Conservation (phyloP, 441 rosid species). For the Daphne laureola region DNA sequence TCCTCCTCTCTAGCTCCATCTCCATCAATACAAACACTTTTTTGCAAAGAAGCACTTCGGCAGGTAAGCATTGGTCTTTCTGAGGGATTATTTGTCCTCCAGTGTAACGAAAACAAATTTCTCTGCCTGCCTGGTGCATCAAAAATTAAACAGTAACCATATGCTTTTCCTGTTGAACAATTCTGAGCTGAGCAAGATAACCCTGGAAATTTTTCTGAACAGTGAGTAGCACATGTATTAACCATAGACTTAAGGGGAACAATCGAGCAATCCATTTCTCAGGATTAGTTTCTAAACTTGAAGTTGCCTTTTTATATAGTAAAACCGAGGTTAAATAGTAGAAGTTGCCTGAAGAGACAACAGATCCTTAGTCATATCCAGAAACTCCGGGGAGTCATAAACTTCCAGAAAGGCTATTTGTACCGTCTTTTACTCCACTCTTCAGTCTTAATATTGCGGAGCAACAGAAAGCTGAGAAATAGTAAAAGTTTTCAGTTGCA, state of each 20-base stretch:
- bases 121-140: constrained; percentile 9
- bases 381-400: neutral
- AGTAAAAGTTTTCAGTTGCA: too few species aligned
- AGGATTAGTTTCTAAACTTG: neutral
- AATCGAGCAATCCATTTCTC: constrained; percentile 36
- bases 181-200: constrained; percentile 13
- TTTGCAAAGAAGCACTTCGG: constrained; percentile 25
- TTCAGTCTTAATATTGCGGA: neutral
- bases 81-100: constrained; percentile 18
- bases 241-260: constrained; percentile 26
- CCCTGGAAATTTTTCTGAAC: constrained; percentile 21
- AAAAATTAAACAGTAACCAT: constrained; percentile 13
- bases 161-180: constrained; percentile 8
- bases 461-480: constrained; percentile 10
- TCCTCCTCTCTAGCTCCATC: constrained; percentile 35
- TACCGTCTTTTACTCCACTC: constrained; percentile 7
- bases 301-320: constrained; percentile 5
- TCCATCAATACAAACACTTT: constrained; percentile 31
- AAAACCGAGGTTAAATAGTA: constrained; percentile 7
- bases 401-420: too few species aligned
- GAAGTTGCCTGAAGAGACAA: constrained; percentile 1
- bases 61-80: constrained; percentile 23
- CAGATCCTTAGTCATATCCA: neutral
- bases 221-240: constrained; percentile 23
- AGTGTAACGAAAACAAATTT: constrained; percentile 15